Evolutionary conservation across 805 yeast species (phyloP).

Genomic region (Zygoascus tannicola): DNA sequence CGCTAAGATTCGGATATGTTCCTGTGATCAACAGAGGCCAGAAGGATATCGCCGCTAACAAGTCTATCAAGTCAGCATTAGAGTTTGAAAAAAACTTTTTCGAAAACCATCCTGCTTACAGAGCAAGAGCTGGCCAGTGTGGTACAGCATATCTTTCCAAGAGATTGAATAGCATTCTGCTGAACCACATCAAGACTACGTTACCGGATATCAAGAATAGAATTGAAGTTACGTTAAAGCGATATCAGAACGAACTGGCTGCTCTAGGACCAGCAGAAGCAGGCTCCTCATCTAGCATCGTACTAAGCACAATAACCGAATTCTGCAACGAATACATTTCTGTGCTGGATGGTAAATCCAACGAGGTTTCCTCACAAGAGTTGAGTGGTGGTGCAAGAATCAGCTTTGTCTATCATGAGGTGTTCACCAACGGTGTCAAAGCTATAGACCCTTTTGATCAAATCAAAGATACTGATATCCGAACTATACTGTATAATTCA

Average conservation of each 20-base stretch:
- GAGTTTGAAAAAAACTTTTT: conserved; percentile 72
- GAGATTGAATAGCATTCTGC: conserved; percentile 75
- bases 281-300: conserved; percentile 82
- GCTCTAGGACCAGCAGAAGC: conserved; percentile 58
- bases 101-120: conserved; percentile 82
- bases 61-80: conserved; percentile 82
- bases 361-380: conserved; percentile 80
- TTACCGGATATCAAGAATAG: conserved; percentile 89
- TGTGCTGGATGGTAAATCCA: conserved; percentile 85
- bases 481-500: conserved; percentile 94
- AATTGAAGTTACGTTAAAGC: conserved; percentile 74
- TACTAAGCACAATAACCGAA: conserved; percentile 83
- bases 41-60: conserved; percentile 82
- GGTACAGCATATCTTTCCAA: conserved; percentile 98
- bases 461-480: conserved; percentile 87
- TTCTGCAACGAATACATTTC: conserved; percentile 87
- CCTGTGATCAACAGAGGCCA: conserved; percentile 98
- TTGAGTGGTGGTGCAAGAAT: conserved; percentile 97
- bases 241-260: conserved; percentile 70
- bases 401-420: conserved; percentile 93
- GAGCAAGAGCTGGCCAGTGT: conserved; percentile 89
- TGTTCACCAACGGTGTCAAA: conserved; percentile 82
- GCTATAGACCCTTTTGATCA: conserved; percentile 95
- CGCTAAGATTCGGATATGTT: conserved; percentile 88
- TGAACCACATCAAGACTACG: conserved; percentile 81